A percentile compares a stretch with the other conserved stretches of the same genome.
These are phyloP conservation scores for Pleurotus citrinopileatus DNA, from an alignment of 768 basidiomycete genomes.

Conservation along the genomic window DNA sequence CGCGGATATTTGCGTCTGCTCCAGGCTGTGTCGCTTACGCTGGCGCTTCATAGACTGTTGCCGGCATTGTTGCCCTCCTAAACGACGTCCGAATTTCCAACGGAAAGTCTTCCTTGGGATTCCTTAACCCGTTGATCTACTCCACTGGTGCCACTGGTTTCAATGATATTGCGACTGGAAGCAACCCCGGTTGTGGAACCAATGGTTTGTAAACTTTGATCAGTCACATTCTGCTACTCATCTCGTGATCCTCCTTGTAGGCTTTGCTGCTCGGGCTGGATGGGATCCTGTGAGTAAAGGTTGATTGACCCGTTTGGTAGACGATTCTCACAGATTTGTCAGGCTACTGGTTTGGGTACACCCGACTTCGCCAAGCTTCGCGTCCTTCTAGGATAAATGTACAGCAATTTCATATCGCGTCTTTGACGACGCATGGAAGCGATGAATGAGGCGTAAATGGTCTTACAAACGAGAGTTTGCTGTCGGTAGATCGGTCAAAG, in stretches of 20 bases:
- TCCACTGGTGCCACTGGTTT: conserved; percentile 27
- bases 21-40: not conserved
- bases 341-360: conserved; percentile 10
- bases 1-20: not conserved
- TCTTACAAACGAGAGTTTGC: too few species aligned
- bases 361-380: conserved; percentile 6
- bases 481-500: too few species aligned
- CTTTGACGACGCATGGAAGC: too few species aligned
- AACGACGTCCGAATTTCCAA: conserved; percentile 54
- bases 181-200: conserved; percentile 16
- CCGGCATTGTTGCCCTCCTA: conserved; percentile 57
- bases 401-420: too few species aligned
- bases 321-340: not conserved
- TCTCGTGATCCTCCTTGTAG: conserved; percentile 33
- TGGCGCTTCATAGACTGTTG: conserved; percentile 50
- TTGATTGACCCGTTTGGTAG: too few species aligned
- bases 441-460: too few species aligned
- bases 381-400: conserved; percentile 1
- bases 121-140: conserved; percentile 65
- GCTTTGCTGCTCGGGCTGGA: conserved; percentile 17
- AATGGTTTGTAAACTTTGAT: conserved; percentile 7
- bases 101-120: conserved; percentile 47
- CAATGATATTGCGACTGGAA: conserved; percentile 21
- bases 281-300: conserved; percentile 24
- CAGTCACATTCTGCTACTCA: conserved; percentile 16